These are phyloP conservation scores for Dactylellina drechsleri DNA, from an alignment of 2,329 filamentous ascomycete species.

Conservation along the genomic window DNA sequence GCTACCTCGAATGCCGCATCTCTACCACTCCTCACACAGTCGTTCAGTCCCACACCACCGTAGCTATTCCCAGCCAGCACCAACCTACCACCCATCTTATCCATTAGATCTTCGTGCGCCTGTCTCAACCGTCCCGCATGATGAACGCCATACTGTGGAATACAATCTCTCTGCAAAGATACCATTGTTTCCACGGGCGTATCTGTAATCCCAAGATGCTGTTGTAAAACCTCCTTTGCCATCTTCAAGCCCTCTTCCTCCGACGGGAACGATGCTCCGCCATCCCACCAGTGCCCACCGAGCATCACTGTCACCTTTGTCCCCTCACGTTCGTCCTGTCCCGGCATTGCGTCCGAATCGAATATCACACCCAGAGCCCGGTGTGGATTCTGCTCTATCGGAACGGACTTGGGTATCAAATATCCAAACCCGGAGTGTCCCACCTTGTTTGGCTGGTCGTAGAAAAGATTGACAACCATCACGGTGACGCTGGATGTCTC, in stretches of 20 bases:
- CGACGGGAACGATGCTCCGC: slow-evolving; percentile 69
- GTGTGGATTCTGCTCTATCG: slow-evolving; percentile 79
- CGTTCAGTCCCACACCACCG: slow-evolving; percentile 66
- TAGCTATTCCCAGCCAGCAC: slow-evolving; percentile 67
- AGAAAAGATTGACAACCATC: slow-evolving; percentile 93
- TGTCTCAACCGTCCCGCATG: slow-evolving; percentile 73
- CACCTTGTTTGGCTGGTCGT: slow-evolving; percentile 72
- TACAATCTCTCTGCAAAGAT: slow-evolving; percentile 75
- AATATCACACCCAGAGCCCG: slow-evolving; percentile 90
- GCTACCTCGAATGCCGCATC: slow-evolving; percentile 65
- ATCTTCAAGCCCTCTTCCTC: slow-evolving; percentile 73
- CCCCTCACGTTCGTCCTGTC: slow-evolving; percentile 63
- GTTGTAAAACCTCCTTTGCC: slow-evolving; percentile 74
- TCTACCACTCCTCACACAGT: slow-evolving; percentile 69
- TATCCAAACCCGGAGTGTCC: slow-evolving; percentile 84
- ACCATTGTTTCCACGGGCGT: slow-evolving; percentile 72
- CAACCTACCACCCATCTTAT: slow-evolving; percentile 59
- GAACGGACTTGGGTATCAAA: slow-evolving; percentile 80
- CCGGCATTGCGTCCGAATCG: slow-evolving; percentile 74
- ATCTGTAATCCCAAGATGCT: slow-evolving; percentile 78
- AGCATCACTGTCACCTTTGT: slow-evolving; percentile 95
- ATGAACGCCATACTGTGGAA: slow-evolving; percentile 88
- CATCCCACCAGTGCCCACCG: slow-evolving; percentile 90
- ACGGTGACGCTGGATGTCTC: slow-evolving; percentile 77
- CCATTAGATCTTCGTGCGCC: slow-evolving; percentile 58